These are phyloP conservation scores for Strobilomyces dryophilus DNA, from an alignment of 768 basidiomycete genomes.

Conservation along the genomic window DNA sequence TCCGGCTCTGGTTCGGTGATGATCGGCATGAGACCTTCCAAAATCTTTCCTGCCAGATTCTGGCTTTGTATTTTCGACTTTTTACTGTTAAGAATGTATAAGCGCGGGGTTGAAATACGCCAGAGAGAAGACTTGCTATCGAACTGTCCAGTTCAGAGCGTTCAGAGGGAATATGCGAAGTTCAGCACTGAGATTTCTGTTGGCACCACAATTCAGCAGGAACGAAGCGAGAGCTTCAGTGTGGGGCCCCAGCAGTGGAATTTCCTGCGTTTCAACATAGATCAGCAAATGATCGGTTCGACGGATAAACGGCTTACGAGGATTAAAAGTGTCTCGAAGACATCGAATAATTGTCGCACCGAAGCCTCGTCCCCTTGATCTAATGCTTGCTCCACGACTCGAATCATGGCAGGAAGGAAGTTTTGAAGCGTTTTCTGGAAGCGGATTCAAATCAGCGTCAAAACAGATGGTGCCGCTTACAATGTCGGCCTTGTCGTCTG, in stretches of 20 bases:
- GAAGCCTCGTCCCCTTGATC: constrained; percentile 74
- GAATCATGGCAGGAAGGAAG: constrained; percentile 83
- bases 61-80: constrained; percentile 91
- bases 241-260: constrained; percentile 87
- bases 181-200: constrained; percentile 68
- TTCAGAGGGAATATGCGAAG: constrained; percentile 90
- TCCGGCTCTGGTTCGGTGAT: constrained; percentile 92
- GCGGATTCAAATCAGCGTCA: neutral
- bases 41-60: constrained; percentile 77
- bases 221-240: constrained; percentile 85
- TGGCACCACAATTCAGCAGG: constrained; percentile 80
- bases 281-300: constrained; percentile 3
- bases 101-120: neutral
- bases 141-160: constrained; percentile 93
- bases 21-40: constrained; percentile 91
- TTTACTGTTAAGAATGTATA: constrained; percentile 55
- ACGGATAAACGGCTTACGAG: constrained; percentile 48
- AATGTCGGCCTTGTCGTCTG: constrained; percentile 82
- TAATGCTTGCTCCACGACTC: constrained; percentile 81
- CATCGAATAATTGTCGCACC: constrained; percentile 89
- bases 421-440: constrained; percentile 79
- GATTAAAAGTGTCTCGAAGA: constrained; percentile 92
- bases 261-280: constrained; percentile 53
- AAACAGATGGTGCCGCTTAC: constrained; percentile 42
- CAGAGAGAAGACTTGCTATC: constrained; percentile 60